Conservation (phyloP, 2,329 filamentous ascomycete species). For the Sordariomycetes sp. region DNA sequence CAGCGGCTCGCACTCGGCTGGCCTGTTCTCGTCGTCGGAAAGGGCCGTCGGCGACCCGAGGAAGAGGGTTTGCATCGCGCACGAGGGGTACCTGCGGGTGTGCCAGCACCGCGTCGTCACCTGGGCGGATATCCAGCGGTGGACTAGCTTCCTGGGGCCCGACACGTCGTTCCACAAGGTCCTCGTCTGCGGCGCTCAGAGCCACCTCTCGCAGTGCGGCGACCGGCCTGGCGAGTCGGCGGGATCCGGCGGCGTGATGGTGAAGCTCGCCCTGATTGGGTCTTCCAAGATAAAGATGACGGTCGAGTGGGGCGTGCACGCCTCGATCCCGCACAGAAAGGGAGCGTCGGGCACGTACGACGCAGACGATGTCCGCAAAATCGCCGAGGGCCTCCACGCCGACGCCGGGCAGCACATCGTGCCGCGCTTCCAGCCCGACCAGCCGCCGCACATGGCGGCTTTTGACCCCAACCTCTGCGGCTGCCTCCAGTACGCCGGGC, state of each 20-base stretch:
- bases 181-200: neutral
- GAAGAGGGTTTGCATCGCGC: conserved; percentile 2
- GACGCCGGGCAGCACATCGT: neutral
- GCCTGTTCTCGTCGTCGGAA: neutral
- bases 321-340: neutral
- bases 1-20: neutral
- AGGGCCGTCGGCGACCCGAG: neutral
- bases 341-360: neutral
- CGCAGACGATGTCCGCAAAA: neutral
- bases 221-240: neutral
- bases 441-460: neutral
- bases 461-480: conserved; percentile 6
- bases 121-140: conserved; percentile 1
- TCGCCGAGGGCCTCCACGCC: neutral
- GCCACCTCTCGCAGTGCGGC: neutral
- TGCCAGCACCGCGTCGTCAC: conserved; percentile 2
- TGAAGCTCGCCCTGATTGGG: neutral
- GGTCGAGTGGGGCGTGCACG: conserved; percentile 9
- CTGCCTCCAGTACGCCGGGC: conserved; percentile 3
- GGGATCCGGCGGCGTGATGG: neutral
- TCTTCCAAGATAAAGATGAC: neutral
- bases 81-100: conserved; percentile 2
- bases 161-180: neutral
- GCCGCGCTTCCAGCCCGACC: neutral
- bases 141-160: neutral